phyloP scores from a whole-genome alignment of 192 early-diverging fungal genomes.

The Umbelopsis vinacea region DNA sequence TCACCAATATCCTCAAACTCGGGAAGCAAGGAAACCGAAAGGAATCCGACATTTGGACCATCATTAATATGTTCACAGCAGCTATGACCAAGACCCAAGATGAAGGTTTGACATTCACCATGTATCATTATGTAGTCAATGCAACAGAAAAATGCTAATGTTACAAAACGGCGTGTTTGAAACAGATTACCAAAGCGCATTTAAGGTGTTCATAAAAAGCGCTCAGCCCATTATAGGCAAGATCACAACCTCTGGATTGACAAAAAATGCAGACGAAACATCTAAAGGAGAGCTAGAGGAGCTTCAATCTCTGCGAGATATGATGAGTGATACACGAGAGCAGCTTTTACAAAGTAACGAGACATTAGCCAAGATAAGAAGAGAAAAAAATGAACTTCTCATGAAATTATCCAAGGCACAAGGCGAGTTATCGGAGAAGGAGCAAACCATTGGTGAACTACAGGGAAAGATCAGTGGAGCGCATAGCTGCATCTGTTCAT shows the following conservation, averaged over 20 bases:
- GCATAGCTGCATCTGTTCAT: neutral
- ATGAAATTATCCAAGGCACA: constrained; percentile 38
- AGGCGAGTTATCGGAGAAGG: constrained; percentile 30
- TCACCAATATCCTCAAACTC: constrained; percentile 27
- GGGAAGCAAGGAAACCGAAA: constrained; percentile 22
- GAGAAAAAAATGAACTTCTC: constrained; percentile 40
- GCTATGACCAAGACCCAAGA: neutral
- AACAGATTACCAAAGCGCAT: constrained; percentile 18
- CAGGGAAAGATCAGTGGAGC: neutral
- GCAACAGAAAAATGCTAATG: neutral
- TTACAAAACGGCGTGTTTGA: constrained; percentile 2
- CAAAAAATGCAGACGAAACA: neutral
- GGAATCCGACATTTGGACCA: constrained; percentile 51
- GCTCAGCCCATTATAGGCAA: constrained; percentile 44
- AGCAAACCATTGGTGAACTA: constrained; percentile 12
- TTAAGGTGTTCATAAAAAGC: constrained; percentile 30
- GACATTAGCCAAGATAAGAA: constrained; percentile 31
- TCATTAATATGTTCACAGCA: constrained; percentile 44
- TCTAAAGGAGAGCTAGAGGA: constrained; percentile 31
- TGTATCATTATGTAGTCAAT: neutral
- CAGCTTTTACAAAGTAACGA: constrained; percentile 27
- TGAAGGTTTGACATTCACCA: neutral
- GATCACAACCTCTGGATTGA: neutral
- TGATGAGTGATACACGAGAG: constrained; percentile 36
- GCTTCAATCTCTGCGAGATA: constrained; percentile 31